Evolutionary conservation across 208 protist genomes (phyloP).

Genomic region (Wallacemonas sp.): DNA sequence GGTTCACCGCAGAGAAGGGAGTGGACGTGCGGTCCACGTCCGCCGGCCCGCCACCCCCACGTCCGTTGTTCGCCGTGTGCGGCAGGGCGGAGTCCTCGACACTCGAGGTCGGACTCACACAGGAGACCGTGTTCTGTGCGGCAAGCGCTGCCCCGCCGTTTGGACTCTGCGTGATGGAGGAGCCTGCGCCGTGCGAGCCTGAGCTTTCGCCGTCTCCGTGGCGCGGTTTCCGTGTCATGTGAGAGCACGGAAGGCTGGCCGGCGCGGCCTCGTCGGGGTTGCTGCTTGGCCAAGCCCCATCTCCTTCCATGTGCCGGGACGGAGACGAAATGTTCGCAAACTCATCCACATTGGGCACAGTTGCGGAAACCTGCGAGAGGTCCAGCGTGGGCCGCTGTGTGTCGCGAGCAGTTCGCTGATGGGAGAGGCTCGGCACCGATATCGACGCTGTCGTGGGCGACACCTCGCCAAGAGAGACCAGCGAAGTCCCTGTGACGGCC

Average conservation of each 20-base stretch:
- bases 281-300: not conserved
- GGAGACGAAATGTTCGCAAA: constrained; percentile 11
- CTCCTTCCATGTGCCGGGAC: not conserved
- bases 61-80: not conserved
- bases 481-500: not conserved
- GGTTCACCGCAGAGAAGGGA: too few species aligned
- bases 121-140: not conserved
- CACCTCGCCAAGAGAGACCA: not conserved
- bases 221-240: too few species aligned
- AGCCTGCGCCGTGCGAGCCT: too few species aligned
- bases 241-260: too few species aligned
- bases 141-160: too few species aligned
- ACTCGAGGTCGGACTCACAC: not conserved
- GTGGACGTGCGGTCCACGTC: not conserved
- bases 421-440: not conserved
- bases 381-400: not conserved
- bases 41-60: not conserved
- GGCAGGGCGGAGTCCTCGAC: constrained; percentile 2
- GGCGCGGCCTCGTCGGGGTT: not conserved
- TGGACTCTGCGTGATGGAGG: too few species aligned
- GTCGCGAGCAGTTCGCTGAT: not conserved
- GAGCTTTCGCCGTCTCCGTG: too few species aligned
- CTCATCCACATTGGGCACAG: not conserved
- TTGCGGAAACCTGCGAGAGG: constrained; percentile 1
- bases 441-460: constrained; percentile 2